Evolutionary conservation across 2,329 filamentous ascomycete species (phyloP), one percentile per base, ranked within the genome.

Genomic region (Lecanoromycetidae sp.): DNA sequence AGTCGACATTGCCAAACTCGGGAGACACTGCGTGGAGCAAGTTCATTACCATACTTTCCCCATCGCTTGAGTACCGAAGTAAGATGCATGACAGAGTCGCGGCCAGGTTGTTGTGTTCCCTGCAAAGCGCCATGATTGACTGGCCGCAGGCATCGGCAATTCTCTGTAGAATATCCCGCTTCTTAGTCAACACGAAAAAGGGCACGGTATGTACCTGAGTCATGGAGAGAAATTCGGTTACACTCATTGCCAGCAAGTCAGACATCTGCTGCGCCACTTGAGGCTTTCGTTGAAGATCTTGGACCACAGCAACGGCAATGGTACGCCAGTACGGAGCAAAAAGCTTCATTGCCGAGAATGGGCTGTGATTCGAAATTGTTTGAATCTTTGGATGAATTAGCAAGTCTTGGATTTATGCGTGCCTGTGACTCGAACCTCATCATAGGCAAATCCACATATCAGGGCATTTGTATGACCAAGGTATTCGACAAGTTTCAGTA

Each of bases 241-340:
- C 75, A 32, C 77, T 82, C 58, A 87, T 81, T 43, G 81, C 79
- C 30, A 95, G 71, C 25, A 96, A 66, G 54, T 94, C 87, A 20
- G 87, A 86, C 40, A 96, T 72, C 36, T 83, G 74, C 46, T 84
- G 79, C 38, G 80, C 82, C 58, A 88, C 83, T 57, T 91, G 85
- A n/a, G 91, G 90, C 38, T 82, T 77, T 39, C 76, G 73, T 19
- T 82, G 73, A 51, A 96, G 74, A 56, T 94, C 86, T 60, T 87
- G 90, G 23, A 91, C 82, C 2, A 86, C 80, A 41, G 81, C 76
- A 50, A 90, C 82, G 0, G 87, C 88, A 36, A 98, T 71, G 25
- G 77, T 90, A 54, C 79, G 78, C 88, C 90, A 96, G 62, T 87
- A 96, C 0, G 90, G 87, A 46, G 81, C 79, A 48, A 96, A 81